Conservation (phyloP, 306 rosid species). For the Pueraria montana region DNA sequence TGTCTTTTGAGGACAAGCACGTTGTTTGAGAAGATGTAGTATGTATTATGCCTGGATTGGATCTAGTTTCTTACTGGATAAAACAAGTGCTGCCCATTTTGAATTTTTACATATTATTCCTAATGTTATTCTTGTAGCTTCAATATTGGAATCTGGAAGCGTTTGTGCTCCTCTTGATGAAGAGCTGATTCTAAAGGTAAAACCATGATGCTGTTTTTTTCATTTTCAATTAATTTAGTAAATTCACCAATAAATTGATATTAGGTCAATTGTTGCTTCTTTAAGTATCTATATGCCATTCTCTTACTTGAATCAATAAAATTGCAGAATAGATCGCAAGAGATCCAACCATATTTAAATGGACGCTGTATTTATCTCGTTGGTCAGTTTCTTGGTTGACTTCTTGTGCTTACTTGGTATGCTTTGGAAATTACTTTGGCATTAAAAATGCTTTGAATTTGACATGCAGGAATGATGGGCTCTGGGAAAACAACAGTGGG, state of each 20-base stretch:
- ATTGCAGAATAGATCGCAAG: slow-evolving; percentile 82
- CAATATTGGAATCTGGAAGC: slow-evolving; percentile 55
- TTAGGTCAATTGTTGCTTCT: slow-evolving; percentile 42
- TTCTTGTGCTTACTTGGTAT: slow-evolving; percentile 46
- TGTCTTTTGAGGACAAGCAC: slow-evolving; percentile 17
- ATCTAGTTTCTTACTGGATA: slow-evolving; percentile 4
- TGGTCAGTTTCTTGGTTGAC: slow-evolving; percentile 74
- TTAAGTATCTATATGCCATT: slow-evolving; percentile 29
- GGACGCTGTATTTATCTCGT: slow-evolving; percentile 97
- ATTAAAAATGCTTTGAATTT: slow-evolving; percentile 44
- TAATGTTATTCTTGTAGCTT: slow-evolving; percentile 55
- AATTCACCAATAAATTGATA: slow-evolving; percentile 1
- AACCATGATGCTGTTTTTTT: slow-evolving; percentile 1
- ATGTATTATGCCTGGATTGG: slow-evolving; percentile 31
- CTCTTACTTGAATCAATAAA: slow-evolving; percentile 65
- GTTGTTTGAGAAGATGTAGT: slow-evolving; percentile 26
- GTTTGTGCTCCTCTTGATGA: slow-evolving; percentile 50
- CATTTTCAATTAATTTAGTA: slow-evolving; percentile 30
- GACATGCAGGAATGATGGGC: slow-evolving; percentile 97
- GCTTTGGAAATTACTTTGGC: slow-evolving; percentile 24
- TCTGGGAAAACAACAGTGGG: slow-evolving; percentile 99
- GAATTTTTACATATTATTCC: slow-evolving; percentile 37
- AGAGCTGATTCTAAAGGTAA: slow-evolving; percentile 59
- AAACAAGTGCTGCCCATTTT: slow-evolving; percentile 15
- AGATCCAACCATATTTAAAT: slow-evolving; percentile 72